Base-by-base conservation (phyloP, 2,329 filamentous ascomycete species). In the Ophiostoma populinum region DNA sequence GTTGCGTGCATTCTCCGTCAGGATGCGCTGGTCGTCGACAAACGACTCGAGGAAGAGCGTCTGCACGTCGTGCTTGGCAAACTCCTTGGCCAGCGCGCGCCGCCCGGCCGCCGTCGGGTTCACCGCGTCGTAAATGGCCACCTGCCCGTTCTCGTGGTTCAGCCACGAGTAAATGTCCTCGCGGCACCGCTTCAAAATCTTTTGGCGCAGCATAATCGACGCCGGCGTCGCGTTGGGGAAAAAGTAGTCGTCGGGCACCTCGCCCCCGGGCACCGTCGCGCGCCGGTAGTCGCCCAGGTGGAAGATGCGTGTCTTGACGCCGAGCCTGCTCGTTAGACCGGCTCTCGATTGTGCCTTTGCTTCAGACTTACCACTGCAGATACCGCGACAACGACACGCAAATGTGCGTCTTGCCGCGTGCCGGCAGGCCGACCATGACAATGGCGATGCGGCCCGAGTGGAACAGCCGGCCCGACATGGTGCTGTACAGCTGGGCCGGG, bases 91-190 rank as follows among this genome's bases (percentile, higher is more conserved):
- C 13, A 98, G 62, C 9, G 83, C 80, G 37, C 78, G 72, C 31
- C 90, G 74, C 12, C 85, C 86, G 39, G 70, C 74, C 15, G 82
- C 75, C 15, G 90, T 76, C 5, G 87, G 86, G 49, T 98, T 98
- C 13, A 98, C 92, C 19, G 92, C 90, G 56, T 98, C 90, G 53
- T 95, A 98, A 40, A 98, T 95, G 37, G 90, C 90, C 37, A 98
- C 87, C 52, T 98, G 90, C 10, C 90, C 90, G 47, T 95, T 95
- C 50, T 95, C 90, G 46, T 94, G 80, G 49, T 95, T 92, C 29
- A 98, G 62, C 65, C 93, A 98, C 37, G 80, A 77, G 51, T 94
- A 93, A 38, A 98, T 94, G 50, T 98, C 90, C 52, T 95, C 86
- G 40, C 90, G 75, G 47, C 90, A 98, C 53, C 92, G 92, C 59